Base-by-base conservation (phyloP, 2,329 filamentous ascomycete species). In the Botrytis byssoidea region DNA sequence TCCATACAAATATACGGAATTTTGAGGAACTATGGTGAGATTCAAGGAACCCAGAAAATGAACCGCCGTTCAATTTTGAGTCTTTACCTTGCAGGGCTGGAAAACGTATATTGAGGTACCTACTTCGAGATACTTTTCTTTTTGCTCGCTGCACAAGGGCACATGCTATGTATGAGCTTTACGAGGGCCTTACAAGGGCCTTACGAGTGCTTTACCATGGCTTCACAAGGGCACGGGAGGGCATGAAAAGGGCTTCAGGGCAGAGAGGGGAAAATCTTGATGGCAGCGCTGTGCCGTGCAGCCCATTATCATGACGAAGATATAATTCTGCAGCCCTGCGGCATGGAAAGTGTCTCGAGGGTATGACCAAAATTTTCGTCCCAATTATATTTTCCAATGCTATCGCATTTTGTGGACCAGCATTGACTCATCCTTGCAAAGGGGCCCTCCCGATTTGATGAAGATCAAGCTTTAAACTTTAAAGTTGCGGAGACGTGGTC, bases 401-500 rank as follows among this genome's bases (percentile, higher is more conserved):
- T 5, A 35, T 35, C 44, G 32, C 8, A n/a, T 66, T 48, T 35
- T 48, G n/a, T 64, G 61, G 61, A 44, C 40, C 35, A 48, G 12
- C 40, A 22, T 71, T 64, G 42, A 64, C 22, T 71, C 57, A 71
- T 64, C 57, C 40, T 61, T 63, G 42, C 29, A 64, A 29, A 48
- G 42, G 68, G 57, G 48, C 29, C 42, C 35, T 29, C 55, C 42
- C 57, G 40, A 29, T 63, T 48, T 63, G 68, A 48, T 37, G n/a
- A 12, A 37, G 37, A 46, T 44, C 37, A 44, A 32, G 37, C n/a
- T 70, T 68, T 70, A 48, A 64, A 9, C 29, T 71, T 64, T 48
- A 71, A 29, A 64, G 69, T 71, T 71, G 57, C 42, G 69, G 69
- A 68, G 65, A 55, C 22, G 25, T 68, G 25, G 25, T 68, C 65